Base-by-base conservation (phyloP, 352 stramenopile species). In the Elongisporangium prolatum region DNA sequence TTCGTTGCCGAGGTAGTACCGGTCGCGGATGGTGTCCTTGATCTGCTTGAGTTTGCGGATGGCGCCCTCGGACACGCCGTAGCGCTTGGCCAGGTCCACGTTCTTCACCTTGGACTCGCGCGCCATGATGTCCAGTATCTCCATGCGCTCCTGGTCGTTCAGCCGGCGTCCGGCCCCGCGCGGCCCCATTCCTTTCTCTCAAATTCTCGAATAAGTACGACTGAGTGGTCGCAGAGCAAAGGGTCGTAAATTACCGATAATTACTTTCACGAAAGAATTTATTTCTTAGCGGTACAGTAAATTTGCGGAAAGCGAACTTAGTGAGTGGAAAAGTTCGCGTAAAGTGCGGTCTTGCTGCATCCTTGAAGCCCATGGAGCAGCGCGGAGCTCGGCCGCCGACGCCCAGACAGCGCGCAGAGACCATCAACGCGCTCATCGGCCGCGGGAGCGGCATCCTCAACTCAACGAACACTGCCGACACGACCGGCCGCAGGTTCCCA, bases 21-120 rank as follows among this genome's bases (percentile, higher is more conserved):
- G 86, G 48, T 87, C 82, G 61, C 86, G 80, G 54, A 95, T 84
- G 10, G 75, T 80, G 74, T 93, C 81, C 59, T 92, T 88, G 67
- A 94, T 90, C 67, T 95, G 84, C 69, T 92, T 91, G 52, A 93
- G 83, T 68, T 95, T 95, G 60, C 85, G 84, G 61, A 95, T 93
- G 51, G 84, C 86, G 34, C 82, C 84, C 49, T 93, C 84, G 9
- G 86, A 94, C 22, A 95, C 84, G 54, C 84, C 86, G 63, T 95
- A 95, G 44, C 75, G 76, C 64, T 93, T 91, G 21, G 84, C 86
- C 18, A 95, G 68, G 59, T 91, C 80, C 52, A 94, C 86, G 57
- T 93, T 93, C 71, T 93, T 91, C 25, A 93, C 81, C 67, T 93
- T 93, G 53, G 67, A 60, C 61, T 93, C 86, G n/a, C 74, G 75